Percentiles rank a stretch among this genome's conserved stretches.
phyloP scores from a whole-genome alignment of 257 asterid genomes.

The Solanum virginianum region DNA sequence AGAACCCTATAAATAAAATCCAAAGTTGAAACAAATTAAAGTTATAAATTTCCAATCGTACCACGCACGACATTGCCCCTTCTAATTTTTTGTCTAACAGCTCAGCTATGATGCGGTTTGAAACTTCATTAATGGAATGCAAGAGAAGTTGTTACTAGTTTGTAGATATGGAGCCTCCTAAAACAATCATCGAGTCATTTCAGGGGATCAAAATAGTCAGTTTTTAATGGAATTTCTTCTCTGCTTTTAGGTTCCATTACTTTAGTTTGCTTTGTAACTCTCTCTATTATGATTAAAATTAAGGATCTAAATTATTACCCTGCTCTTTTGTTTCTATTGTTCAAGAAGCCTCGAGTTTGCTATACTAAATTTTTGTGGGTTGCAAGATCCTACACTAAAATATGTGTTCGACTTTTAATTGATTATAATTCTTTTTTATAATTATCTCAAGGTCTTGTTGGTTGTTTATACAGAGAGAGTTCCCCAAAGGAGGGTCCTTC shows the following conservation, averaged over 20 bases:
- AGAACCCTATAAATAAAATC: no score
- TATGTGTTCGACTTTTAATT: not conserved
- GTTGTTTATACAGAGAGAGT: slow-evolving; percentile 20
- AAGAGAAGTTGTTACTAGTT: not conserved
- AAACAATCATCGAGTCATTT: not conserved
- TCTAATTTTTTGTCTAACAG: no score
- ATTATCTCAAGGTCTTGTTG: slow-evolving; percentile 36
- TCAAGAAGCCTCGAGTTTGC: not conserved
- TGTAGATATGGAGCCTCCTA: not conserved
- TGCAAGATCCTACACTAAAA: not conserved
- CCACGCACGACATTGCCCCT: no score
- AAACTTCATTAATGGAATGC: no score
- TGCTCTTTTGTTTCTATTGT: not conserved
- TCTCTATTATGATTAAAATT: no score
- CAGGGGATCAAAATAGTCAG: not conserved
- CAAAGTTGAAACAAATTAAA: no score
- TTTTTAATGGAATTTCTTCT: no score
- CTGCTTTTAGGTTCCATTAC: not conserved
- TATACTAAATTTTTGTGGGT: no score
- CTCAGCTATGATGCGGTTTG: no score
- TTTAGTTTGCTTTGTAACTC: not conserved
- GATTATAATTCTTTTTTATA: not conserved
- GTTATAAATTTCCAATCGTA: no score
- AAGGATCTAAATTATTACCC: not conserved
- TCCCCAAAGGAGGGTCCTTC: slow-evolving; percentile 54